Evolutionary conservation across 805 yeast species (phyloP).

Genomic region (Sugiyamaella floridensis): DNA sequence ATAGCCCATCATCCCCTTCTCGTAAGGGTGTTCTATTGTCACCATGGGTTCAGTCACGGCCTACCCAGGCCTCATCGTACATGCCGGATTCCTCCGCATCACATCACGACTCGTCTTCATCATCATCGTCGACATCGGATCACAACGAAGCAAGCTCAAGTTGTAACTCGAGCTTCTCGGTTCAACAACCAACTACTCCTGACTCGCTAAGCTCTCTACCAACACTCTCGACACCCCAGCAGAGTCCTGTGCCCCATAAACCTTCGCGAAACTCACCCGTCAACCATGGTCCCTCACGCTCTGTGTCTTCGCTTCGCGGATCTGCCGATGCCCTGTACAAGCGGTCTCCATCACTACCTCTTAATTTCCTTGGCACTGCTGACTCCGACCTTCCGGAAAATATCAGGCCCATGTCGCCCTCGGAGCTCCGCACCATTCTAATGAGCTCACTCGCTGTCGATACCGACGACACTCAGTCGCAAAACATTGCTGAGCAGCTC

Average conservation of each 20-base stretch:
- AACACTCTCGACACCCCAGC: neutral
- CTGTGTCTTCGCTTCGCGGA: neutral
- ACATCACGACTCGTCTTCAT: neutral
- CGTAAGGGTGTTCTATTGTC: neutral
- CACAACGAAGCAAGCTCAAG: neutral
- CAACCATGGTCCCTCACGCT: neutral
- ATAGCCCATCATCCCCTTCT: neutral
- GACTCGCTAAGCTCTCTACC: neutral
- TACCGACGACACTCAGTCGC: too few relatives aligned
- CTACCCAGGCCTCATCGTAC: neutral
- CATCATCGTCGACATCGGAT: neutral
- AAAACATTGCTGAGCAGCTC: too few relatives aligned
- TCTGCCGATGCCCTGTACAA: constrained; percentile 1
- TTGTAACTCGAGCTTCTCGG: neutral
- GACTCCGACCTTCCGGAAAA: neutral
- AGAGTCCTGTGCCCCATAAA: neutral
- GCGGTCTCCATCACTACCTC: constrained; percentile 3
- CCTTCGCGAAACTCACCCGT: neutral
- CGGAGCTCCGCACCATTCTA: neutral
- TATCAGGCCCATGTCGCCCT: neutral
- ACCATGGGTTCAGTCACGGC: neutral
- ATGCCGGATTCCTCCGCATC: neutral
- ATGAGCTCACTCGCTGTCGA: neutral
- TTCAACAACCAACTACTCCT: neutral
- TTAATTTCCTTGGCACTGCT: neutral